Percentiles rank a stretch among this genome's conserved stretches.
Conservation (phyloP, 2,329 filamentous ascomycete species). For the Emmonsia crescens region DNA sequence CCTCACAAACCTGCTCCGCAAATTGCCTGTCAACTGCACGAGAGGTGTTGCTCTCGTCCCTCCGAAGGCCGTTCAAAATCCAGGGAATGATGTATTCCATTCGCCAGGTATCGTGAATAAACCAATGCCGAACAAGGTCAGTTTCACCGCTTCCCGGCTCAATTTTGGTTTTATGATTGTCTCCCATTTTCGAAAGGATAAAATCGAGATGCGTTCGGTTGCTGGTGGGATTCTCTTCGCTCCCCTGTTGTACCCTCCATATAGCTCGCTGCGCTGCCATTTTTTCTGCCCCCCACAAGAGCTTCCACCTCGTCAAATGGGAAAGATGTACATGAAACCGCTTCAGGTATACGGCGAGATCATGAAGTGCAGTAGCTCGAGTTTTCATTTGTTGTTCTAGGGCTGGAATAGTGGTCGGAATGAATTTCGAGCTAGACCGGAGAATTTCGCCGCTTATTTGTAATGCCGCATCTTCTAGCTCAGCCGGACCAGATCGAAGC, state of each 20-base stretch:
- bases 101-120: conserved; percentile 62
- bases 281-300: conserved; percentile 87
- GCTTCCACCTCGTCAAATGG: conserved; percentile 59
- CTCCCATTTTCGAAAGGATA: conserved; percentile 64
- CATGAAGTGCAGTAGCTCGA: conserved; percentile 61
- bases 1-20: conserved; percentile 49
- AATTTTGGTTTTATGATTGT: conserved; percentile 61
- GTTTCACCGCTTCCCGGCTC: conserved; percentile 57
- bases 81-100: conserved; percentile 68
- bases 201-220: conserved; percentile 63
- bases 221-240: conserved; percentile 46
- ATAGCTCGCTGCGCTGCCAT: conserved; percentile 67
- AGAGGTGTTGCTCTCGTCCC: conserved; percentile 53
- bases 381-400: conserved; percentile 70
- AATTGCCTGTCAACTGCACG: conserved; percentile 38
- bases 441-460: conserved; percentile 73
- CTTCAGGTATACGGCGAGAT: conserved; percentile 61
- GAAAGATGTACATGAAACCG: conserved; percentile 53
- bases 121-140: conserved; percentile 76
- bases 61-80: conserved; percentile 66
- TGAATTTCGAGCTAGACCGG: conserved; percentile 61
- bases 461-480: conserved; percentile 67
- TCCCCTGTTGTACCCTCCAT: conserved; percentile 68
- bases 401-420: conserved; percentile 61
- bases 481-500: conserved; percentile 54